Evolutionary conservation across 345 rosid species (phyloP).

Genomic region (Nephelium lappaceum): DNA sequence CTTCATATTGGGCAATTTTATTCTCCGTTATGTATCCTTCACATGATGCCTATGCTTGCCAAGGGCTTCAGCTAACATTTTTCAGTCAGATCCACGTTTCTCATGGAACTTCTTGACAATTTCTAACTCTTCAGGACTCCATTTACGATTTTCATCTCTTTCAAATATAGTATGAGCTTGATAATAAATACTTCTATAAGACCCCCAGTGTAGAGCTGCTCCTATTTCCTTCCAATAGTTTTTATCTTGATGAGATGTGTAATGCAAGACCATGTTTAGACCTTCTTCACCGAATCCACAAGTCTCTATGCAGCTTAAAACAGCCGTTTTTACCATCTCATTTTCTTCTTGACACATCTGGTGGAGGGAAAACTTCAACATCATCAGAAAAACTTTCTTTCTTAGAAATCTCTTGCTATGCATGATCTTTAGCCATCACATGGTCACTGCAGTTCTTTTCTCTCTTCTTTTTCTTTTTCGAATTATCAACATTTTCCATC

Average conservation of each 20-base stretch:
- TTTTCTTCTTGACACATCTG: conserved; percentile 65
- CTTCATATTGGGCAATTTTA: conserved; percentile 37
- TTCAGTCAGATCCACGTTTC: conserved; percentile 72
- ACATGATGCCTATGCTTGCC: conserved; percentile 74
- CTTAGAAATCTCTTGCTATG: conserved; percentile 38
- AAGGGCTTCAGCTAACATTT: conserved; percentile 51
- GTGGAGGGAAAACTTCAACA: conserved; percentile 57
- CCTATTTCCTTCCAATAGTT: conserved; percentile 78
- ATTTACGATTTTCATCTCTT: conserved; percentile 46
- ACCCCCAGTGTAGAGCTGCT: conserved; percentile 69
- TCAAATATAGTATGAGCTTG: conserved; percentile 70
- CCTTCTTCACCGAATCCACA: conserved; percentile 69
- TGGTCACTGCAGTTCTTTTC: not conserved
- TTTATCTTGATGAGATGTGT: conserved; percentile 40
- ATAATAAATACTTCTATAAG: conserved; percentile 35
- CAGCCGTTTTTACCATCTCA: conserved; percentile 53
- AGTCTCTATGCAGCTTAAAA: conserved; percentile 49
- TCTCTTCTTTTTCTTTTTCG: not conserved
- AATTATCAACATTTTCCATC: conserved; percentile 10
- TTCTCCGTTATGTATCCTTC: conserved; percentile 73
- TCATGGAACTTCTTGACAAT: conserved; percentile 39
- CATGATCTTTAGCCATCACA: not conserved
- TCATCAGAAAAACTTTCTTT: conserved; percentile 66
- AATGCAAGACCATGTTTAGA: conserved; percentile 55
- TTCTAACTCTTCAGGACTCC: conserved; percentile 70